Base-by-base conservation (phyloP, 257 asterid genomes). In the Ilex aquifolium region DNA sequence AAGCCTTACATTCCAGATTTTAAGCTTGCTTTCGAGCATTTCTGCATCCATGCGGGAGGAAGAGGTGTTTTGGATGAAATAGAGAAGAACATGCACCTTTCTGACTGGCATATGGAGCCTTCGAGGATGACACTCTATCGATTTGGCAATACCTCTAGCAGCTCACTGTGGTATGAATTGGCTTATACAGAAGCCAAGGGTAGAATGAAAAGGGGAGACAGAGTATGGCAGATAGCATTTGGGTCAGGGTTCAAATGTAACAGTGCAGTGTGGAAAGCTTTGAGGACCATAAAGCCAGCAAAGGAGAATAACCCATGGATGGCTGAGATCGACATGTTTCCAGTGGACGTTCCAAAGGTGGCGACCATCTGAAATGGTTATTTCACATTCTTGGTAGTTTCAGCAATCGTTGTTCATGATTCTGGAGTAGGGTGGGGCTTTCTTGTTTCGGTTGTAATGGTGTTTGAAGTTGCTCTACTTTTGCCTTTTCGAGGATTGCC, bases 1-100 rank as follows among this genome's bases (percentile, higher is more conserved):
- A 72, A 72, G 70, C 78, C 78, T 13, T 76, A 76, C 14, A 76
- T 76, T 13, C 82, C 82, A 6, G 73, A 76, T 40, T 76, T 76
- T 44, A 76, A 72, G 44, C 75, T 76, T 32, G 82, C 82, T 1
- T 76, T 76, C 30, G 78, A 76, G 63, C 82, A 76, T 74, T 76
- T 76, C 73, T 76, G 82, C 68, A 72, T 76, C 56, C 82, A 76
- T 72, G 81, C 81, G 44, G 81, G 81, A 56, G 81, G 81, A 44
- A 76, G 78, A 62, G 81, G 78, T 30, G 82, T 76, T 39, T 64
- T 76, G 10, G 82, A 76, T 76, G 82, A 76, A 62, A 44, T 76
- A 44, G 82, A 76, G 78, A 76, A 76, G 66, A 76, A 76, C 48
- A 60, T 76, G 66, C 67, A 76, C 48, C 62, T 72, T 17, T 72